Evolutionary conservation across 208 protist genomes (phyloP), one percentile per base, ranked within the genome.

Genomic region (Angomonas desouzai): DNA sequence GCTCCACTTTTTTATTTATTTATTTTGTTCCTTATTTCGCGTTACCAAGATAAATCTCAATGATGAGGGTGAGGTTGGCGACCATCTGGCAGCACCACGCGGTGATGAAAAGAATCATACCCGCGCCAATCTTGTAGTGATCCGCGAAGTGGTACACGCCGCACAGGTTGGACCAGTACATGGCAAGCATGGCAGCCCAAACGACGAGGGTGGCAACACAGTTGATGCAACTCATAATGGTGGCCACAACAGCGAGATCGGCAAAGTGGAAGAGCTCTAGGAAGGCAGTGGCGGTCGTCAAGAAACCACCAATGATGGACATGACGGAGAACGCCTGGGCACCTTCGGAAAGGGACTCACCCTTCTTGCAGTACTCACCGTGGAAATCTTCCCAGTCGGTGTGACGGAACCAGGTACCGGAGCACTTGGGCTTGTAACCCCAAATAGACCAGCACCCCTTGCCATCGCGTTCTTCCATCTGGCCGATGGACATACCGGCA

Each of bases 301-400:
- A 65, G 70, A 79, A 76, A 47, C 73, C 73, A 55, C 77, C 77
- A 32, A 84, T 84, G 62, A 84, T 68, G 68, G 66, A 84, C 77
- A 84, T 84, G 61, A 84, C 74, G 13, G 77, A 84, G 68, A 84
- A 84, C 48, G 77, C 73, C 68, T 84, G 77, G 13, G 77, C 77
- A 62, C 66, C 77, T 62, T 84, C 64, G 27, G 75, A 74, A 36
- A 84, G 68, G 11, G 73, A 79, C 60, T 80, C 60, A 40, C 48
- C 73, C 70, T 84, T 84, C 61, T 79, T 67, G 74, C 77, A 84
- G 56, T 43, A n/a, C 2, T 36, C 20, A 20, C 67, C 64, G 16
- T 51, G 45, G n/a, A 25, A 49, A 9, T 62, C 20, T 6, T 62
- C 56, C 34, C 56, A 77, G 36, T 68, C 29, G 25, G 73, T 68